These are phyloP conservation scores for Fusarium anthophilum DNA, from an alignment of 2,329 filamentous ascomycete species.

Conservation along the genomic window DNA sequence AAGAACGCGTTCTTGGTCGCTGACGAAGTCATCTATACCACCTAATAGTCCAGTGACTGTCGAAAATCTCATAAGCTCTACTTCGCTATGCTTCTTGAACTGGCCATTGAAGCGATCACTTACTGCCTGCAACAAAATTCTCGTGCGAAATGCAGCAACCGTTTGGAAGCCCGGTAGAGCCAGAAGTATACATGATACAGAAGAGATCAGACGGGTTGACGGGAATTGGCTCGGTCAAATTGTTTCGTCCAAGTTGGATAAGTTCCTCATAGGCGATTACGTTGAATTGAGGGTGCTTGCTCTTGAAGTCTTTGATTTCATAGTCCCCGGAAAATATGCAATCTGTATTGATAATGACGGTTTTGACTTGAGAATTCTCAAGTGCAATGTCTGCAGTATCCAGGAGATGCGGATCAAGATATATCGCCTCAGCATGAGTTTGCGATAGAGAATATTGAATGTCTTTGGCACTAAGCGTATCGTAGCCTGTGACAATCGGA, in stretches of 20 bases:
- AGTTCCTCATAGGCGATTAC: slow-evolving; percentile 66
- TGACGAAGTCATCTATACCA: slow-evolving; percentile 81
- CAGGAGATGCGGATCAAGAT: slow-evolving; percentile 82
- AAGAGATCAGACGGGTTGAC: slow-evolving; percentile 80
- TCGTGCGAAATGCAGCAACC: slow-evolving; percentile 85
- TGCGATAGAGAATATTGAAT: slow-evolving; percentile 87
- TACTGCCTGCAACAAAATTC: slow-evolving; percentile 77
- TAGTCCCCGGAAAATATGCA: slow-evolving; percentile 59
- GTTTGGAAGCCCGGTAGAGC: slow-evolving; percentile 89
- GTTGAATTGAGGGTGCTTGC: slow-evolving; percentile 62
- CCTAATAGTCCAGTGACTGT: slow-evolving; percentile 80
- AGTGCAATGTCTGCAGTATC: slow-evolving; percentile 56
- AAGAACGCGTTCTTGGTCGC: slow-evolving; percentile 80
- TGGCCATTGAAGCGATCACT: not conserved
- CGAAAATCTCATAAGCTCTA: slow-evolving; percentile 46
- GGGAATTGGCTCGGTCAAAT: slow-evolving; percentile 75
- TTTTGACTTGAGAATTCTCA: slow-evolving; percentile 66
- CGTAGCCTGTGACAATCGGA: slow-evolving; percentile 93
- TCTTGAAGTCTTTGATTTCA: slow-evolving; percentile 65
- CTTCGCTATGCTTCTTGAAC: slow-evolving; percentile 26
- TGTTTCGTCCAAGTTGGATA: slow-evolving; percentile 67
- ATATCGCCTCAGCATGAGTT: slow-evolving; percentile 83
- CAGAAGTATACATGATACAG: slow-evolving; percentile 89
- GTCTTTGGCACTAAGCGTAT: slow-evolving; percentile 86
- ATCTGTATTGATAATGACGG: slow-evolving; percentile 70